Percentiles rank a stretch among this genome's conserved stretches.
Conservation (phyloP, 495 filamentous ascomycete species). For the Xylaria venustula region DNA sequence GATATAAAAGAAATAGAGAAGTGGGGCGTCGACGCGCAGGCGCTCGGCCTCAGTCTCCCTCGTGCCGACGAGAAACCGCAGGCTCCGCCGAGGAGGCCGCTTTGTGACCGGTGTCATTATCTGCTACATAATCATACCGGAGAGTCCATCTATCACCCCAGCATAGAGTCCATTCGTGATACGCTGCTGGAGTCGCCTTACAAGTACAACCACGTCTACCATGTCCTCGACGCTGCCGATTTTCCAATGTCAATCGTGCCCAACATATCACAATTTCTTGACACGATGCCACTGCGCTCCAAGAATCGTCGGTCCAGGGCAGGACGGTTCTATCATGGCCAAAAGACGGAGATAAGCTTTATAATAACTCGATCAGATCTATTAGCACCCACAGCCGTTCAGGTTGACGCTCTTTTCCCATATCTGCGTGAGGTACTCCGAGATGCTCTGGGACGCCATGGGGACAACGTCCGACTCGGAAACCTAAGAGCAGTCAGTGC, state of each 20-base stretch:
- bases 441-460: constrained; percentile 61
- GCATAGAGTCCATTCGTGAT: constrained; percentile 70
- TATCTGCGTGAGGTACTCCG: constrained; percentile 73
- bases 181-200: constrained; percentile 85
- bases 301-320: constrained; percentile 69
- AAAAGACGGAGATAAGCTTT: constrained; percentile 72
- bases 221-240: constrained; percentile 96
- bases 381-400: constrained; percentile 72
- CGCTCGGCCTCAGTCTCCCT: constrained; percentile 21
- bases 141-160: constrained; percentile 70
- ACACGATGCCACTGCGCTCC: constrained; percentile 64
- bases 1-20: constrained; percentile 41
- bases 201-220: constrained; percentile 89
- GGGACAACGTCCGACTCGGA: constrained; percentile 66
- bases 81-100: constrained; percentile 35
- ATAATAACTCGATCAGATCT: constrained; percentile 88
- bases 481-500: constrained; percentile 84
- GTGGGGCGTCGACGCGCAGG: constrained; percentile 41
- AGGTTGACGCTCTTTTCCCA: constrained; percentile 80
- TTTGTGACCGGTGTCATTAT: constrained; percentile 86
- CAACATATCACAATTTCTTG: constrained; percentile 52
- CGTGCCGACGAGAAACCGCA: constrained; percentile 15
- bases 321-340: constrained; percentile 60
- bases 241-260: constrained; percentile 90
- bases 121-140: constrained; percentile 72